These are phyloP conservation scores for Tetrahymena borealis DNA, from an alignment of 73 alveolate species.

Conservation along the genomic window DNA sequence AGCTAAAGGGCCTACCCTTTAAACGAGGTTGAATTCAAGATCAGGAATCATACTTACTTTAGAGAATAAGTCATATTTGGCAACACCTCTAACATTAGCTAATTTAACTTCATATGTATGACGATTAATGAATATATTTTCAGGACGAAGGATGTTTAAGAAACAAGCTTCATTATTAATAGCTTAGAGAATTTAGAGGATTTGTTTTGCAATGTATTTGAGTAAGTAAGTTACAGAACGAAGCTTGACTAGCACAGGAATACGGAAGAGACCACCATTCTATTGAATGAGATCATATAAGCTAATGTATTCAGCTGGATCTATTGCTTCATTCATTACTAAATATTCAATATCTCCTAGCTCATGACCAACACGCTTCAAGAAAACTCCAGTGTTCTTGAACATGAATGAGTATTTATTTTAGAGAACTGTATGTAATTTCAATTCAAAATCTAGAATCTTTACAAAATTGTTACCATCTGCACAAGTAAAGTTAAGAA, in stretches of 20 bases:
- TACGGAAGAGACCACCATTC: not conserved
- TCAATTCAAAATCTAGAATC: not conserved
- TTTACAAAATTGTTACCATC: not conserved
- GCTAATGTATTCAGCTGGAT: not conserved
- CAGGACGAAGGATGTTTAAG: not conserved
- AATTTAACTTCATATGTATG: not conserved
- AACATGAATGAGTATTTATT: not conserved
- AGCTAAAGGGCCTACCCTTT: not conserved
- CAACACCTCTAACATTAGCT: not conserved
- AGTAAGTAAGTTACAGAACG: not conserved
- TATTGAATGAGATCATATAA: not conserved
- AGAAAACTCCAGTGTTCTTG: not conserved
- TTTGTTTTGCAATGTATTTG: not conserved
- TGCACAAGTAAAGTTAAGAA: not conserved
- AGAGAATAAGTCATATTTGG: not conserved
- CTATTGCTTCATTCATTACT: not conserved
- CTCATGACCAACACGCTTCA: not conserved
- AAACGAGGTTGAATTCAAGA: not conserved
- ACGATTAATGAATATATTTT: not conserved
- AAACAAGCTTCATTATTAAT: not conserved
- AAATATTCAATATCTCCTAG: not conserved
- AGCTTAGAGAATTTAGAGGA: not conserved
- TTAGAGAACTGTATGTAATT: not conserved
- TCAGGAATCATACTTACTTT: not conserved
- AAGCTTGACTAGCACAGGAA: not conserved